Percentiles rank a stretch among this genome's conserved stretches.
Conservation (phyloP, 495 filamentous ascomycete species). For the Pseudoneurospora amorphoporcata region DNA sequence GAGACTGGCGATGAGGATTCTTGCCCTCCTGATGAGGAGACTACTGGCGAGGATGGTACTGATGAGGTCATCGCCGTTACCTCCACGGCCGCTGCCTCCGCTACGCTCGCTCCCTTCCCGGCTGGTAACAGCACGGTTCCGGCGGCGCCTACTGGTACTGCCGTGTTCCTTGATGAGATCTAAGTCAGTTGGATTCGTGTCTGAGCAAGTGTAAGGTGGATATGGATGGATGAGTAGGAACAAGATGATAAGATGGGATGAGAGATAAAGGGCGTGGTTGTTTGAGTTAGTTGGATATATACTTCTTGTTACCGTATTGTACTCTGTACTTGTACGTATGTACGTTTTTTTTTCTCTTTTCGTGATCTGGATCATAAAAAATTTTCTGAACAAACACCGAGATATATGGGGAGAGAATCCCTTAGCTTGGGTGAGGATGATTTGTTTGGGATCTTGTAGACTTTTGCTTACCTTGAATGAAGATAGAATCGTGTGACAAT, state of each 20-base stretch:
- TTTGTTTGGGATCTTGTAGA: not conserved
- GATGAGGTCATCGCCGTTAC: constrained; percentile 22
- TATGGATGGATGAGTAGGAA: not conserved
- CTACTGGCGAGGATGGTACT: constrained; percentile 8
- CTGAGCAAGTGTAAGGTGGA: not conserved
- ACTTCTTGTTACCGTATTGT: not conserved
- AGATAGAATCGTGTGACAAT: no score
- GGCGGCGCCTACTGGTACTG: not conserved
- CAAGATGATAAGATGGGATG: not conserved
- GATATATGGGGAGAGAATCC: not conserved
- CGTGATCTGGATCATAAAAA: not conserved
- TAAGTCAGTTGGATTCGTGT: not conserved
- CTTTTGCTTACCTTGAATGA: not conserved
- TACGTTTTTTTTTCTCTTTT: not conserved
- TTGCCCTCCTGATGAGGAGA: constrained; percentile 5
- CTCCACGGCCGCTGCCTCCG: constrained; percentile 9
- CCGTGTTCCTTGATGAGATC: not conserved
- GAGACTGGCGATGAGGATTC: not conserved
- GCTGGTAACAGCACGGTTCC: constrained; percentile 18
- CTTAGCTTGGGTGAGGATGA: not conserved
- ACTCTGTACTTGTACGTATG: not conserved
- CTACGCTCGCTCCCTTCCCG: constrained; percentile 23
- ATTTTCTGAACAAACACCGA: not conserved
- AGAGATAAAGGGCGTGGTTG: not conserved
- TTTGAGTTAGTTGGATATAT: not conserved